These are phyloP conservation scores for Rhododendron ferrugineum DNA, from an alignment of 148 eudicot genomes.

Conservation along the genomic window DNA sequence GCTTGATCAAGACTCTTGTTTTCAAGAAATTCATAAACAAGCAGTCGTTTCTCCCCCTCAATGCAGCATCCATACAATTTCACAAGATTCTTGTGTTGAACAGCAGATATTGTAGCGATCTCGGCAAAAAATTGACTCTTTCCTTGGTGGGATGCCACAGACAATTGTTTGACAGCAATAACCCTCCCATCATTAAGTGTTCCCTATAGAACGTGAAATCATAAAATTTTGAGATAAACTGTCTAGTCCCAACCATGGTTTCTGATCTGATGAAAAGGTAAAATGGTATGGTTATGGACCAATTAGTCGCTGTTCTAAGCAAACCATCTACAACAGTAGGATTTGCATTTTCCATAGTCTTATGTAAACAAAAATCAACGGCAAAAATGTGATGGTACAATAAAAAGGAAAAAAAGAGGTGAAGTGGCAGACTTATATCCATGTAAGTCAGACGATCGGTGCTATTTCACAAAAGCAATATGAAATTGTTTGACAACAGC, in stretches of 20 bases:
- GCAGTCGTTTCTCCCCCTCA: slow-evolving; percentile 67
- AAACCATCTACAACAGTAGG: too few relatives aligned
- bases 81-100: slow-evolving; percentile 86
- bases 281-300: neutral
- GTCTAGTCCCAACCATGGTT: neutral
- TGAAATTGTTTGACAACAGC: neutral
- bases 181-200: slow-evolving; percentile 61
- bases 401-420: neutral
- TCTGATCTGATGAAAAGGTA: neutral
- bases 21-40: slow-evolving; percentile 86
- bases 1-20: slow-evolving; percentile 91
- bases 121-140: slow-evolving; percentile 79
- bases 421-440: neutral
- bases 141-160: slow-evolving; percentile 78
- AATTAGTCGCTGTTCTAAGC: neutral
- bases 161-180: slow-evolving; percentile 78
- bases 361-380: neutral
- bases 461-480: neutral
- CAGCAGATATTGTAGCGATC: slow-evolving; percentile 81
- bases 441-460: neutral
- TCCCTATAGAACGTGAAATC: slow-evolving; percentile 37
- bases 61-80: slow-evolving; percentile 84
- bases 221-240: neutral
- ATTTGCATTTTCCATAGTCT: neutral
- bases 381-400: neutral